These are phyloP conservation scores for Ichthyophthirius multifiliis DNA, from an alignment of 169 alveolate genomes.

Conservation along the genomic window DNA sequence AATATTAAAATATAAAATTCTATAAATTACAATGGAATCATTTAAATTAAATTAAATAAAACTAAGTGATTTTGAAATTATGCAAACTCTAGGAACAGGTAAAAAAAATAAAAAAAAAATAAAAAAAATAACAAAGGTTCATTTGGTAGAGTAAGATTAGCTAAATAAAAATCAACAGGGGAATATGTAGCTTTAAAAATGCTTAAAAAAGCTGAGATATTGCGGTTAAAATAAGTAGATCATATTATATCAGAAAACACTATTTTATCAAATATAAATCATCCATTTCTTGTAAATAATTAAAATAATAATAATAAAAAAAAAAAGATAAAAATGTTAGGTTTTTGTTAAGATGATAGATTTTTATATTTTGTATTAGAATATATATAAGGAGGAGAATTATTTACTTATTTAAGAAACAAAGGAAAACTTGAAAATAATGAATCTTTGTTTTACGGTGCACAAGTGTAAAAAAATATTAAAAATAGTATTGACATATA, in stretches of 20 bases:
- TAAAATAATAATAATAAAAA: too few relatives aligned
- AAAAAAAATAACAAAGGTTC: too few relatives aligned
- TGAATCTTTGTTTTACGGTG: conserved; percentile 44
- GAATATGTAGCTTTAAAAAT: conserved; percentile 62
- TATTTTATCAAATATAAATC: conserved; percentile 53
- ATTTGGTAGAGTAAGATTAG: conserved; percentile 56
- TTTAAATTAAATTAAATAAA: conserved; percentile 32
- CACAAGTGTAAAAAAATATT: conserved; percentile 56
- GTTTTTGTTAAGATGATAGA: conserved; percentile 73
- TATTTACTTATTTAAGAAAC: conserved; percentile 62
- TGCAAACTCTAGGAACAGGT: conserved; percentile 75
- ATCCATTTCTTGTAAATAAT: conserved; percentile 67
- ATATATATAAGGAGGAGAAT: conserved; percentile 80
- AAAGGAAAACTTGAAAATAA: conserved; percentile 60
- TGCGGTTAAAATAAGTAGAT: conserved; percentile 61
- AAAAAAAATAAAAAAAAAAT: too few relatives aligned
- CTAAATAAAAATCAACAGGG: conserved; percentile 56
- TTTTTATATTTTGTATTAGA: conserved; percentile 71
- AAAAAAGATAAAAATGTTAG: conserved; percentile 51
- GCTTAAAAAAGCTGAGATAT: conserved; percentile 62
- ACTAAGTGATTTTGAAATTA: conserved; percentile 54
- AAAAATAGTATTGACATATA: too few relatives aligned
- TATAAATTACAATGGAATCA: not conserved
- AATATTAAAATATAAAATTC: too few relatives aligned
- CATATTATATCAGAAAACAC: conserved; percentile 56